Evolutionary conservation across 108 stramenopile genomes (phyloP), one percentile per base, ranked within the genome.

Genomic region (Cyclotella distinguenda): DNA sequence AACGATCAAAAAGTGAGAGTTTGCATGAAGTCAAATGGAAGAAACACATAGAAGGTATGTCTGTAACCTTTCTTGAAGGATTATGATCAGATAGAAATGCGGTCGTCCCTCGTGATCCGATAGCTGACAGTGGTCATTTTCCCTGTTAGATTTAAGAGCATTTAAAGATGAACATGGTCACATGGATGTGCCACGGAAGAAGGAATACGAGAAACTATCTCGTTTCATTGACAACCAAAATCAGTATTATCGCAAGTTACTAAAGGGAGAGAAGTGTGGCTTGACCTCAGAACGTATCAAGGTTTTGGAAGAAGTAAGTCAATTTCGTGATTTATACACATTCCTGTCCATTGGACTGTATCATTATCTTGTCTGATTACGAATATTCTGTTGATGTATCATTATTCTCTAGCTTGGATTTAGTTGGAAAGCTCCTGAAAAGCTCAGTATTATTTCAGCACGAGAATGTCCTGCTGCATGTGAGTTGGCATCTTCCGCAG

Each of bases 151-250:
- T 11, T 62, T 70, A 12, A 63, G 19, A 27, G 48, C 34, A 52
- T 70, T 70, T 50, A 70, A 70, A 63, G 62, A 70, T 28, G 36
- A 15, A 53, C 39, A 63, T 48, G 69, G 69, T 13, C 69, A 70
- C 51, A 22, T 63, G 25, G 53, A 63, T 13, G 50, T 63, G n/a
- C 31, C 69, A 6, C 8, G 32, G 3, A 63, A 18, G 21, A 26
- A 70, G 11, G 33, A 68, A 18, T 23, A 36, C 23, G 60, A 59
- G 25, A 44, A 68, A 10, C 58, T 68, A 15, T 59, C 18, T 42
- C 27, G 35, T 2, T 68, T 59, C 19, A 28, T 68, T 10, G 32
- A 47, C 45, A 60, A 60, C 36, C 66, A 78, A 47, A 53, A 61
- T n/a, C 54, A 72, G 16, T 55, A 73, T 38, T 79, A 79, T 49